Percentiles rank a stretch among this genome's conserved stretches.
These are phyloP conservation scores for Lavandula angustifolia DNA, from an alignment of 257 asterid genomes.

Conservation along the genomic window DNA sequence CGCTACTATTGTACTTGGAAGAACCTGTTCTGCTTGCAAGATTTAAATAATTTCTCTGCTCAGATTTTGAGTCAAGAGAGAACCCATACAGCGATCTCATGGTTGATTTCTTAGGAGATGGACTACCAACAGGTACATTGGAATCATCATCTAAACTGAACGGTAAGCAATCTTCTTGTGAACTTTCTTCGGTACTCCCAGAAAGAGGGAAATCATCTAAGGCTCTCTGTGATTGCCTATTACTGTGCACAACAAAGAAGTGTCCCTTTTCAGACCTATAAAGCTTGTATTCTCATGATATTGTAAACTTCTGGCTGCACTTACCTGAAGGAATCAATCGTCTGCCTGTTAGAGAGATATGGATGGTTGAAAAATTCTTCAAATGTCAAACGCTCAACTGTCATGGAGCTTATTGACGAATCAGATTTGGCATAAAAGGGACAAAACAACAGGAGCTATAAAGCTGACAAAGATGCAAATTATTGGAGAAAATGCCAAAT, in stretches of 20 bases:
- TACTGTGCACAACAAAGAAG: conserved; percentile 42
- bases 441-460: neutral
- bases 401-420: conserved; percentile 24
- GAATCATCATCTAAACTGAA: conserved; percentile 69
- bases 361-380: conserved; percentile 93
- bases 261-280: conserved; percentile 11
- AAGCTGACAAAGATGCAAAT: neutral
- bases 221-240: conserved; percentile 50
- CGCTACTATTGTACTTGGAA: conserved; percentile 35
- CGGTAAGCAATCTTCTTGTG: conserved; percentile 73
- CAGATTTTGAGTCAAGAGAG: conserved; percentile 52
- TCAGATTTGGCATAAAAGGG: conserved; percentile 9
- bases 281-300: conserved; percentile 24
- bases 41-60: conserved; percentile 45
- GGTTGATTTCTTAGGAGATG: conserved; percentile 47
- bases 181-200: conserved; percentile 45
- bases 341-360: conserved; percentile 62
- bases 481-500: conserved; percentile 17
- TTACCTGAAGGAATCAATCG: conserved; percentile 61
- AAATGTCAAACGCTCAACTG: conserved; percentile 90
- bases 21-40: conserved; percentile 39
- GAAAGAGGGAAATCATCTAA: conserved; percentile 56
- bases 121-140: conserved; percentile 45
- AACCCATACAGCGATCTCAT: conserved; percentile 51
- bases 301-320: conserved; percentile 26